Base-by-base conservation (phyloP, 2,329 filamentous ascomycete species). In the Plectosphaerella cucumerina region DNA sequence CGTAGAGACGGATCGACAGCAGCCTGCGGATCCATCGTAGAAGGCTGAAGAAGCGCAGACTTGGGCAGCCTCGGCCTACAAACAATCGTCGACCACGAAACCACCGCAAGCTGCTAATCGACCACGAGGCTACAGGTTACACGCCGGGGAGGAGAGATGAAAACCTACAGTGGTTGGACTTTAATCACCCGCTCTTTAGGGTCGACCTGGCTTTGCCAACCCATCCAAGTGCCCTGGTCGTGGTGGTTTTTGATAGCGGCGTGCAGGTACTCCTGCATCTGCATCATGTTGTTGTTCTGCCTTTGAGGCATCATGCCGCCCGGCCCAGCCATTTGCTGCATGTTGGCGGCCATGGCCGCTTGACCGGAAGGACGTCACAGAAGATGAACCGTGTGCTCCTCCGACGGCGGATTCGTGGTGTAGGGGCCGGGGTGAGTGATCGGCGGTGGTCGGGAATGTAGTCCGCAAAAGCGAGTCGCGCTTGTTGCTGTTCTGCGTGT, bases 281-380 rank as follows among this genome's bases (percentile, higher is more conserved):
- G 66, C 41, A 55, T 58, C 31, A 49, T 53, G 48, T 57, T 58
- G 42, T 61, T 60, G 45, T 74, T 72, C 55, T 72, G 64, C 44
- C 65, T 64, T 51, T 71, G 69, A 59, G 70, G 69, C 64, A 75
- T 69, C 66, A 76, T 73, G 52, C 70, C 69, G 64, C 69, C 72
- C 57, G 67, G 70, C 54, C 67, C 69, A 62, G 68, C 72, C 77
- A 82, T 81, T 60, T 80, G 78, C 65, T 76, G 75, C 69, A 82
- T 76, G 59, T 81, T 82, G 63, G 75, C 78, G 70, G 80, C 79
- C 80, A 84, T 83, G 68, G 75, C 76, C 72, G 74, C 74, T 58
- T 54, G 53, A 48, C 49, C 57, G 10, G n/a, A 18, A 20, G 39
- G 39, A 18, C 17, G 39, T 42, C 39, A 18, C 39, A 18, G 39